A percentile compares a stretch with the other conserved stretches of the same genome.
These are phyloP conservation scores for Trichosanthes truncata DNA, from an alignment of 306 rosid genomes.

Conservation along the genomic window DNA sequence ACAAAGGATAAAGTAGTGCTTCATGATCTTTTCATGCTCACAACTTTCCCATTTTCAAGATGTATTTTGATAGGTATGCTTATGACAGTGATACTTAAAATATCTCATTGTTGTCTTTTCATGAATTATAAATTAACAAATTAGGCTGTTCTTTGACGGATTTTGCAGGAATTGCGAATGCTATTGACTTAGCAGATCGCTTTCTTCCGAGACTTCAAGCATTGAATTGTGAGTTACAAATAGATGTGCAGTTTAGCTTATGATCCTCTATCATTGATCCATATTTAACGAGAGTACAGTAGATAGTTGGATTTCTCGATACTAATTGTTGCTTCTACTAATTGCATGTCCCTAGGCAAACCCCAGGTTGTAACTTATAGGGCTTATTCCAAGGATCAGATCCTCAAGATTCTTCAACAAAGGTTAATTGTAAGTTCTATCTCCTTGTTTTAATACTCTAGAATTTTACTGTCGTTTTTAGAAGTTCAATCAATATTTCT, in stretches of 20 bases:
- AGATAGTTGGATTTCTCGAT: neutral
- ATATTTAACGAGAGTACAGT: neutral
- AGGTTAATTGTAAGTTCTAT: conserved; percentile 50
- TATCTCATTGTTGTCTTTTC: neutral
- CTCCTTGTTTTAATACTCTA: neutral
- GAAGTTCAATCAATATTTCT: neutral
- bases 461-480: neutral
- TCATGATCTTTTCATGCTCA: conserved; percentile 89
- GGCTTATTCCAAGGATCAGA: conserved; percentile 77
- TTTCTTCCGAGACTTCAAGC: conserved; percentile 84
- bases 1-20: conserved; percentile 74
- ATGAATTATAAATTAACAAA: neutral
- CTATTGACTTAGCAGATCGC: conserved; percentile 88
- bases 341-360: conserved; percentile 44
- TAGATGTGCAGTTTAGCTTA: neutral
- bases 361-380: conserved; percentile 62
- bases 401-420: conserved; percentile 68
- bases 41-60: conserved; percentile 72
- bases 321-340: neutral
- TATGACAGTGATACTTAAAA: neutral
- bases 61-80: conserved; percentile 62
- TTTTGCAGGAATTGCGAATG: conserved; percentile 77
- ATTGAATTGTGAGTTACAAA: conserved; percentile 62
- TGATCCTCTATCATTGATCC: neutral
- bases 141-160: neutral